Conservation (phyloP, 1,139 yeast species). For the Saccharomyces hybrid region DNA sequence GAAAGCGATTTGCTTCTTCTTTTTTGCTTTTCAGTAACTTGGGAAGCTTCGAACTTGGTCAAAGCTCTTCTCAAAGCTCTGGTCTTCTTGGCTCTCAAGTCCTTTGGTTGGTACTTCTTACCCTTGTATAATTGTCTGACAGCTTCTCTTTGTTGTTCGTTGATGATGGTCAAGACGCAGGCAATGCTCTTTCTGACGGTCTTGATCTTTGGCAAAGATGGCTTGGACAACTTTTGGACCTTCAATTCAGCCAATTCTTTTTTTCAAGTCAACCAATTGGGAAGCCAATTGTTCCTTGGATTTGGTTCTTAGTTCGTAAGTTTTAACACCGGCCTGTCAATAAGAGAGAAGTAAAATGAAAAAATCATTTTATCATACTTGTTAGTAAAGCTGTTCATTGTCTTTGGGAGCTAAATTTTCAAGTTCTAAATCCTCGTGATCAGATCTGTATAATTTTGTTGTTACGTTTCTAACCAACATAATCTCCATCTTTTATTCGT, state of each 20-base stretch:
- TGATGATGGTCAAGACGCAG: conserved; percentile 93
- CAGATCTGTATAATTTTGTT: too few relatives aligned
- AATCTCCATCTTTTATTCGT: background rate
- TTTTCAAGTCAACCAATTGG: conserved; percentile 93
- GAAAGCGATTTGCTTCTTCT: conserved; percentile 91
- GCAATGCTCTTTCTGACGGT: conserved; percentile 98
- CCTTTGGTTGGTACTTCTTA: conserved; percentile 97
- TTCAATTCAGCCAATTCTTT: conserved; percentile 93
- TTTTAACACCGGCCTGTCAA: conserved; percentile 76
- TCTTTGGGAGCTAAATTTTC: background rate
- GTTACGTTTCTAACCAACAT: too few relatives aligned
- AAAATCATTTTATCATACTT: background rate
- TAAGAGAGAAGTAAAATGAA: background rate
- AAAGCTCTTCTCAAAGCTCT: conserved; percentile 98
- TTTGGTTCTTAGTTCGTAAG: conserved; percentile 95
- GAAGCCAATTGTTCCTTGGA: conserved; percentile 93
- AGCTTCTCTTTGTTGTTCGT: conserved; percentile 92
- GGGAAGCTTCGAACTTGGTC: conserved; percentile 76
- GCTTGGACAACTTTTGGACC: conserved; percentile 90
- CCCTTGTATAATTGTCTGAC: conserved; percentile 94
- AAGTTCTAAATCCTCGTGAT: background rate
- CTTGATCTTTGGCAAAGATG: conserved; percentile 89
- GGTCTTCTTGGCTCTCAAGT: conserved; percentile 98
- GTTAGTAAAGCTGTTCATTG: background rate
- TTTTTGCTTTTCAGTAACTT: conserved; percentile 80